phyloP scores from a whole-genome alignment of 805 yeast genomes.

The Saccharomycopsis microspora region DNA sequence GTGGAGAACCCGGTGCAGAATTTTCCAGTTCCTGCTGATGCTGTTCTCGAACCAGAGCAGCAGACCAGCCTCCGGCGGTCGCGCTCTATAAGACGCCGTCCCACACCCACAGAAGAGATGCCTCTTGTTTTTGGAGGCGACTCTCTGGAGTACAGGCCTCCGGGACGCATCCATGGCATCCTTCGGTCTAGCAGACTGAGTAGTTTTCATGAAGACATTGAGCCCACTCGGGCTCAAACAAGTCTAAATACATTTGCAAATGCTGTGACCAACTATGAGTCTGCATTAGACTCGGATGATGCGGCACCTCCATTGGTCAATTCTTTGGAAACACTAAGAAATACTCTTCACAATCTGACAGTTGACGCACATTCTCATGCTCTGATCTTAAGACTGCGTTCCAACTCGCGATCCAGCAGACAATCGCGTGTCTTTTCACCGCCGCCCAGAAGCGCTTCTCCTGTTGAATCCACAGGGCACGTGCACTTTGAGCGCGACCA shows the following conservation, averaged over 20 bases:
- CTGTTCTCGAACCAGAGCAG: neutral
- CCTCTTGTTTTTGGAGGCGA: no score
- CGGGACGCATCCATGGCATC: conserved; percentile 7
- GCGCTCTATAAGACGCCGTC: neutral
- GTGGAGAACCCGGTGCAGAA: no score
- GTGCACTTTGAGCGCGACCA: neutral
- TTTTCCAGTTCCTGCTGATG: no score
- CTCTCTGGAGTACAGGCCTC: no score
- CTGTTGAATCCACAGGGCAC: neutral
- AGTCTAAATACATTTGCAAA: conserved; percentile 7
- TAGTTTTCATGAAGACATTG: neutral
- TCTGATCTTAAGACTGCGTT: conserved; percentile 6
- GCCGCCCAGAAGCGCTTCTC: conserved; percentile 8
- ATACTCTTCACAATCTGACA: conserved; percentile 7
- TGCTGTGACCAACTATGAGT: neutral
- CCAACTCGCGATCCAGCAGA: conserved; percentile 9
- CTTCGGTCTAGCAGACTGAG: conserved; percentile 8
- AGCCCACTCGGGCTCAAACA: conserved; percentile 3
- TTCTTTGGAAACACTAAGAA: conserved; percentile 7
- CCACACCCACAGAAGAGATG: no score
- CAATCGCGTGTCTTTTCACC: conserved; percentile 10
- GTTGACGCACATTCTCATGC: conserved; percentile 5
- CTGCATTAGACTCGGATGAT: neutral
- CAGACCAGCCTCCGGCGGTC: neutral
- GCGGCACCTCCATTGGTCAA: neutral